A percentile compares a stretch with the other conserved stretches of the same genome.
These are phyloP conservation scores for Ichthyophthirius multifiliis DNA, from an alignment of 169 alveolate genomes.

Conservation along the genomic window DNA sequence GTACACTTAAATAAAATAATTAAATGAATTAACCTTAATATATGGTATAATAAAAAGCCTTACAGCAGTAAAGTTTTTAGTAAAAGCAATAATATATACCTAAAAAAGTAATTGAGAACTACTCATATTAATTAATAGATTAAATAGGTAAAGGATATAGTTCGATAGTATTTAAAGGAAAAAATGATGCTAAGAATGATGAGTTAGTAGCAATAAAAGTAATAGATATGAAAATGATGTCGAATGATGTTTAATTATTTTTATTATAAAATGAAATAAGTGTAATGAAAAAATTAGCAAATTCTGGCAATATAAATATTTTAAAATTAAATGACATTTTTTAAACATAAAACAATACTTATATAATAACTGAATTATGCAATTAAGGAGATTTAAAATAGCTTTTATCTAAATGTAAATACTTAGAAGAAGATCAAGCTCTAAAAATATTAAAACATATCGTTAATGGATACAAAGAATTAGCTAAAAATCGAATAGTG, in stretches of 20 bases:
- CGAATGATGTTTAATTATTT: conserved; percentile 8
- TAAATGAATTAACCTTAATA: no score
- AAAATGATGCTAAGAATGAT: conserved; percentile 18
- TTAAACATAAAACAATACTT: neutral
- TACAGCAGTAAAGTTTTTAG: no score
- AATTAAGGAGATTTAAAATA: conserved; percentile 32
- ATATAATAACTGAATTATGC: conserved; percentile 32
- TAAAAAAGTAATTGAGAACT: conserved; percentile 33
- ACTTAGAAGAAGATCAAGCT: conserved; percentile 17
- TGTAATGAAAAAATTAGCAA: conserved; percentile 8
- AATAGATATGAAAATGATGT: conserved; percentile 39
- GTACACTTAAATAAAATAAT: no score
- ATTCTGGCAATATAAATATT: neutral
- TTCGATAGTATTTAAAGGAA: conserved; percentile 44
- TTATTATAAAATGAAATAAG: neutral
- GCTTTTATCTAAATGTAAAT: neutral
- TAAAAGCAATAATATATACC: conserved; percentile 24
- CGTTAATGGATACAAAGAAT: conserved; percentile 18
- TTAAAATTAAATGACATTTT: conserved; percentile 2
- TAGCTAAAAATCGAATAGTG: conserved; percentile 21
- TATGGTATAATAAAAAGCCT: no score
- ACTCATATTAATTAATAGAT: conserved; percentile 32
- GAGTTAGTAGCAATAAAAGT: conserved; percentile 45
- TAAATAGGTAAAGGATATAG: conserved; percentile 37
- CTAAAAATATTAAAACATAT: conserved; percentile 1